Conservation (phyloP, 352 stramenopile species). For the Pythium brachiatum region DNA sequence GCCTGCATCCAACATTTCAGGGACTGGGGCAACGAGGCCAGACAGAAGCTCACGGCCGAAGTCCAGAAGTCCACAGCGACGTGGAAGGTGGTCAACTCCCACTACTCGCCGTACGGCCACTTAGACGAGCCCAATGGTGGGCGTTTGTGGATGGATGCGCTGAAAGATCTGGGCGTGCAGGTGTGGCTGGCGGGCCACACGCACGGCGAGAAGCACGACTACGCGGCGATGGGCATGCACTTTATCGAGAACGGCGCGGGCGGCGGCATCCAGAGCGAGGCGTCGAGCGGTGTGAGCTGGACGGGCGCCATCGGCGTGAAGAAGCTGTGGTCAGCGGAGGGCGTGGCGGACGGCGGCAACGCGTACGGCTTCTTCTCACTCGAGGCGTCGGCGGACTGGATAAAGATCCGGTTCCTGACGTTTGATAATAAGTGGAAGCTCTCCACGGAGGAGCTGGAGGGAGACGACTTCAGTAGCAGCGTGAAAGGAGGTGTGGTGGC, state of each 20-base stretch:
- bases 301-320: background rate
- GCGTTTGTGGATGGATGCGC: background rate
- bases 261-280: slow-evolving; percentile 29
- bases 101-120: slow-evolving; percentile 6
- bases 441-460: background rate
- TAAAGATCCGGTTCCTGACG: background rate
- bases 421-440: background rate
- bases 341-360: slow-evolving; percentile 2
- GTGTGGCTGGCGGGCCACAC: slow-evolving; percentile 38
- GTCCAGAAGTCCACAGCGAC: slow-evolving; percentile 37
- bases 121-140: background rate
- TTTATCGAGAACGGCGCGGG: slow-evolving; percentile 32
- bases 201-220: slow-evolving; percentile 68
- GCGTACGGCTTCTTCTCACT: slow-evolving; percentile 15
- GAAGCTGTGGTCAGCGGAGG: background rate
- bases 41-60: background rate
- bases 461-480: background rate
- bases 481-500: background rate
- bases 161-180: background rate
- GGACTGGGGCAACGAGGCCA: background rate
- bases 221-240: slow-evolving; percentile 24
- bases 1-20: background rate
- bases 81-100: slow-evolving; percentile 5
- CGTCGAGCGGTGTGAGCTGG: slow-evolving; percentile 1
- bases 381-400: background rate